Conservation (phyloP, 139 green algal species). For the Auxenochlorella pyrenoidosa region DNA sequence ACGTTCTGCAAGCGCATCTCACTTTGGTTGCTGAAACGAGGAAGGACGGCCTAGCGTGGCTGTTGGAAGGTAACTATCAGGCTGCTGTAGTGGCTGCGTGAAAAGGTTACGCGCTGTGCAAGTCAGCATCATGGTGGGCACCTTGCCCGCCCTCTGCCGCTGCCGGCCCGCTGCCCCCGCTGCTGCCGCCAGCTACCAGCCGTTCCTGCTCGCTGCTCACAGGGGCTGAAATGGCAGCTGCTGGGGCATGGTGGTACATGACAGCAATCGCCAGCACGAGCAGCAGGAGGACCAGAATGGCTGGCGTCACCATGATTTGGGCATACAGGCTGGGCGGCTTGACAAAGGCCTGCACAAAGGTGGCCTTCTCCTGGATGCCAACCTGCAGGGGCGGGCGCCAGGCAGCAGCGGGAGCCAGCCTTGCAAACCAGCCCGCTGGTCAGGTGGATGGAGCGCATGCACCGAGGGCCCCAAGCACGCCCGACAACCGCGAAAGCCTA, state of each 20-base stretch:
- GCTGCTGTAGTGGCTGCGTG: no score
- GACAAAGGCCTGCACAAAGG: constrained; percentile 60
- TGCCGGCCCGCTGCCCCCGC: not conserved
- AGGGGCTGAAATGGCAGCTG: not conserved
- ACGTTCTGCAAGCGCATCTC: no score
- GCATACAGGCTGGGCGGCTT: constrained; percentile 41
- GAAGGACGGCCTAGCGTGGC: no score
- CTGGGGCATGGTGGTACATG: constrained; percentile 48
- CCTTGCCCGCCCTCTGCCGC: not conserved
- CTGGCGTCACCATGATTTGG: constrained; percentile 45
- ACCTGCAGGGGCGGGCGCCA: not conserved
- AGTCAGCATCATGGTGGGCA: not conserved
- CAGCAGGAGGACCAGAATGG: constrained; percentile 49
- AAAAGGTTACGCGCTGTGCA: not conserved
- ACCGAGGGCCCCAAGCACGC: no score
- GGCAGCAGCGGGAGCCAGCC: not conserved
- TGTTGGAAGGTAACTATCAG: no score
- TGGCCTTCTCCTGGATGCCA: constrained; percentile 73
- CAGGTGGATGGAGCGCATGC: not conserved
- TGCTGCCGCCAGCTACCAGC: not conserved
- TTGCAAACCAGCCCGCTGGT: no score
- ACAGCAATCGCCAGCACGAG: constrained; percentile 39
- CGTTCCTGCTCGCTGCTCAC: not conserved
- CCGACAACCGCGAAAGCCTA: no score
- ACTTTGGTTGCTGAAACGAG: no score